phyloP scores from a whole-genome alignment of 768 basidiomycete species.

The Amanita molliuscula region DNA sequence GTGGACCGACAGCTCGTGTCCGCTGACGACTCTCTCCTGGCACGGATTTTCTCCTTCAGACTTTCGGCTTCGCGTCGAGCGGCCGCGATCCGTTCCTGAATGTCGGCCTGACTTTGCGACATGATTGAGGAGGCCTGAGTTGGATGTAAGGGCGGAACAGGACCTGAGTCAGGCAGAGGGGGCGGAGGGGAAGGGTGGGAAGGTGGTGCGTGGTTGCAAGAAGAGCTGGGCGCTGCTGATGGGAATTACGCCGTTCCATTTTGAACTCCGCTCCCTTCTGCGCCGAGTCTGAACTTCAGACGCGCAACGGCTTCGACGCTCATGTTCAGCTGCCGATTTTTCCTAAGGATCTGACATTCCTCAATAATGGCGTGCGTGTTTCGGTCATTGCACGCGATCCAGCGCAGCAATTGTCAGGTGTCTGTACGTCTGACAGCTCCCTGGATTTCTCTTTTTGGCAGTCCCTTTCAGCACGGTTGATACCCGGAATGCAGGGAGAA shows the following conservation, averaged over 20 bases:
- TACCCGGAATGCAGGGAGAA: background rate
- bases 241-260: conserved; percentile 14
- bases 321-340: background rate
- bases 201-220: conserved; percentile 10
- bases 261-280: conserved; percentile 3
- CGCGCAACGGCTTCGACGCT: background rate
- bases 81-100: conserved; percentile 89
- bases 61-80: conserved; percentile 95
- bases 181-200: conserved; percentile 15
- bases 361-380: background rate
- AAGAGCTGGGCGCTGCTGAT: conserved; percentile 16
- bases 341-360: background rate
- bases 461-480: too few relatives aligned
- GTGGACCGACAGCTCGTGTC: conserved; percentile 87
- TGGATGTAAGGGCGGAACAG: background rate
- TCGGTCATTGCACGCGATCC: background rate
- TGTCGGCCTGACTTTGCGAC: conserved; percentile 77
- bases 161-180: conserved; percentile 5
- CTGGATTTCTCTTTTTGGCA: background rate
- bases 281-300: background rate
- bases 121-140: conserved; percentile 24
- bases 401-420: background rate
- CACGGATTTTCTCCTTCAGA: conserved; percentile 97
- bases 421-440: background rate
- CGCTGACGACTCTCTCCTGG: conserved; percentile 93